These are phyloP conservation scores for Candida berthetii DNA, from an alignment of 805 yeast species.

Conservation along the genomic window DNA sequence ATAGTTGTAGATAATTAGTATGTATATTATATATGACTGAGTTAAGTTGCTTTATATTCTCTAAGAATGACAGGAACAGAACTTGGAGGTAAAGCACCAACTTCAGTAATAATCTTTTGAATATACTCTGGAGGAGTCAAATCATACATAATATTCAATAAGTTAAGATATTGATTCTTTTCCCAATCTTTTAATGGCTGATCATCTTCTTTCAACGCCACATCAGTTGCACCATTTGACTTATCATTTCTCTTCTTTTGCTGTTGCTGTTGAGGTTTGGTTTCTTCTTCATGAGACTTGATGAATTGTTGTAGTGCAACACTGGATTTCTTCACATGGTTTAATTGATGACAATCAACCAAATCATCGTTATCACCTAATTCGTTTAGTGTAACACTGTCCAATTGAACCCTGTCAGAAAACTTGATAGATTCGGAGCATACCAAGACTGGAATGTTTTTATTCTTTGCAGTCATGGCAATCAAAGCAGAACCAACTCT, in stretches of 20 bases:
- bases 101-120: slow-evolving; percentile 91
- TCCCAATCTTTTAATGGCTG: slow-evolving; percentile 61
- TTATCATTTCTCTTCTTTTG: slow-evolving; percentile 19
- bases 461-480: slow-evolving; percentile 83
- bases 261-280: slow-evolving; percentile 17
- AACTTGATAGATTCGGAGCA: slow-evolving; percentile 95
- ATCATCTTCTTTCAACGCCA: slow-evolving; percentile 23
- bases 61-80: slow-evolving; percentile 95
- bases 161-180: slow-evolving; percentile 52
- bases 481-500: slow-evolving; percentile 93
- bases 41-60: slow-evolving; percentile 57
- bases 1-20: neutral
- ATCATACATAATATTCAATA: slow-evolving; percentile 86
- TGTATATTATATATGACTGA: neutral
- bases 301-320: slow-evolving; percentile 61
- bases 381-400: slow-evolving; percentile 92
- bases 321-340: slow-evolving; percentile 41
- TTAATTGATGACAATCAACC: slow-evolving; percentile 36
- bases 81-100: slow-evolving; percentile 96
- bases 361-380: slow-evolving; percentile 76
- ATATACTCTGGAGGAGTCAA: slow-evolving; percentile 91
- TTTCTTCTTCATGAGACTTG: slow-evolving; percentile 29
- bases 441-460: slow-evolving; percentile 90
- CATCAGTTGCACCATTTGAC: slow-evolving; percentile 15
- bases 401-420: slow-evolving; percentile 91